Percentiles rank a stretch among this genome's conserved stretches.
Conservation (phyloP, 495 filamentous ascomycete genomes). For the Podospora anserina region DNA sequence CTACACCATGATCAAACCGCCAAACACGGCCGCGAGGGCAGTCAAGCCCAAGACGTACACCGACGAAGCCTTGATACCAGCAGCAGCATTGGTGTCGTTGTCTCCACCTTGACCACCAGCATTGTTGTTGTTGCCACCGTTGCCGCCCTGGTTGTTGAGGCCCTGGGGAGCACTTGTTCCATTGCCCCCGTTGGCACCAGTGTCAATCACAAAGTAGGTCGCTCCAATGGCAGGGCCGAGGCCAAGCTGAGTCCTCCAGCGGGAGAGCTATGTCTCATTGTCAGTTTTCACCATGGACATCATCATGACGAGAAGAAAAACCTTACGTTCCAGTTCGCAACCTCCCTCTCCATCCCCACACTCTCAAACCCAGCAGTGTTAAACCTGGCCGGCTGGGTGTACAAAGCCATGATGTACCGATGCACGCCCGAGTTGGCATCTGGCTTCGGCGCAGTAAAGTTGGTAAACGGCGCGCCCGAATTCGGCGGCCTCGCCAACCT, state of each 20-base stretch:
- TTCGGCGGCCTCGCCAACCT: conserved; percentile 16
- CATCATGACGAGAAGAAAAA: neutral
- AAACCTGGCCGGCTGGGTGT: conserved; percentile 26
- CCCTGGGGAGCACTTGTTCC: conserved; percentile 5
- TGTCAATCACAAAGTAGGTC: conserved; percentile 28
- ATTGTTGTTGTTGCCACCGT: conserved; percentile 1
- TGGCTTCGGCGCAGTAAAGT: conserved; percentile 21
- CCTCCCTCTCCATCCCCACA: conserved; percentile 22
- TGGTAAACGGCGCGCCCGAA: conserved; percentile 23
- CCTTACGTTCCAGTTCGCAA: conserved; percentile 28
- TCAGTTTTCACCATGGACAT: neutral
- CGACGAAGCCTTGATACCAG: neutral
- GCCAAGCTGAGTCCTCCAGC: conserved; percentile 22
- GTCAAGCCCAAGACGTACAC: neutral
- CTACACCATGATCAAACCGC: conserved; percentile 5
- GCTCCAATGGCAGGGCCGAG: conserved; percentile 31
- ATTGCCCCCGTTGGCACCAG: conserved; percentile 15
- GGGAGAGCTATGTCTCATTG: neutral
- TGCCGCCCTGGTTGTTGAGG: neutral
- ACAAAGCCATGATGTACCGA: conserved; percentile 29
- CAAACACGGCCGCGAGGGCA: conserved; percentile 1
- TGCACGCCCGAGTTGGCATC: conserved; percentile 24
- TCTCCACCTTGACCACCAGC: neutral
- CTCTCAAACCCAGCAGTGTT: conserved; percentile 24
- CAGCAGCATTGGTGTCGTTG: neutral